Evolutionary conservation across 257 asterid species (phyloP).

Genomic region (Leonotis leonurus): DNA sequence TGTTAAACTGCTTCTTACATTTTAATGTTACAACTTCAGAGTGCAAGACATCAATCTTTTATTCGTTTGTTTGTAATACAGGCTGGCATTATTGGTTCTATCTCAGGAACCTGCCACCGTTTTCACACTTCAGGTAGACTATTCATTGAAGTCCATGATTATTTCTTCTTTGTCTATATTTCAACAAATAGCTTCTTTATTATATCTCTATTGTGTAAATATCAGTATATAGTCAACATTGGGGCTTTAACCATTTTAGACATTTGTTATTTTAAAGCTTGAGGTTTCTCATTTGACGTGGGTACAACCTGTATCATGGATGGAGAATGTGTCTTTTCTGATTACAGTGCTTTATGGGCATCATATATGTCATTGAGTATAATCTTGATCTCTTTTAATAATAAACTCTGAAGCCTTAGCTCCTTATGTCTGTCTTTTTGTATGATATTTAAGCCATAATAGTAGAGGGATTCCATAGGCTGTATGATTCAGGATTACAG

Average conservation of each 20-base stretch:
- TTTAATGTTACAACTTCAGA: not conserved
- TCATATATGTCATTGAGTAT: not conserved
- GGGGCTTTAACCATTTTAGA: not conserved
- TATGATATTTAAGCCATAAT: not conserved
- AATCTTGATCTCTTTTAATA: not conserved
- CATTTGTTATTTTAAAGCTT: not conserved
- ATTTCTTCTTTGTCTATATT: not conserved
- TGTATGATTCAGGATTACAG: not conserved
- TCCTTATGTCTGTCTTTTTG: not conserved
- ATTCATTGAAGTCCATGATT: not conserved
- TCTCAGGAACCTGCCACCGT: slow-evolving; percentile 59
- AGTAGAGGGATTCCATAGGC: not conserved
- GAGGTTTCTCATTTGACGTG: not conserved
- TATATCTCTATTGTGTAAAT: not conserved
- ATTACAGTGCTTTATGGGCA: not conserved
- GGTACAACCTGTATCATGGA: not conserved
- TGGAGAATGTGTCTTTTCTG: not conserved
- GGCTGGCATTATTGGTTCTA: slow-evolving; percentile 81
- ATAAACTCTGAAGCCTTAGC: not conserved
- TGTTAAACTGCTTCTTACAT: slow-evolving; percentile 4
- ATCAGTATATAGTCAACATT: not conserved
- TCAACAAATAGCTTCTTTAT: not conserved
- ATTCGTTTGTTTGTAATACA: slow-evolving; percentile 29
- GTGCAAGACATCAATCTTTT: not conserved
- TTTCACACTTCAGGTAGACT: slow-evolving; percentile 57